Base-by-base conservation (phyloP, 2,329 filamentous ascomycete genomes). In the Xylaria sp. region DNA sequence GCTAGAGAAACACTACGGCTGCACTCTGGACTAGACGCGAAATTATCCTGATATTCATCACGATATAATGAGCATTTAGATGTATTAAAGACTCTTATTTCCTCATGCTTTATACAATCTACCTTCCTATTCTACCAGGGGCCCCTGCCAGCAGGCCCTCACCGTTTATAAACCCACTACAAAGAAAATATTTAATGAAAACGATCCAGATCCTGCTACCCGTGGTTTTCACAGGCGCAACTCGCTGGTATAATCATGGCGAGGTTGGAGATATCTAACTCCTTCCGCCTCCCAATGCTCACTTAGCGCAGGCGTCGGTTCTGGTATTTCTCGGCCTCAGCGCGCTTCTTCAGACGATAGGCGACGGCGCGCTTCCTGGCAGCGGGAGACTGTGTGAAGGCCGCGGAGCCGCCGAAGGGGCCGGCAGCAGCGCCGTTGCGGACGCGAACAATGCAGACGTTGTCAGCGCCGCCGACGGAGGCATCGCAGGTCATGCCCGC, bases 391-490 rank as follows among this genome's bases (percentile, higher is more conserved):
- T 90, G 88, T 0, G 88, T 91, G 79, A 92, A 91, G 39, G 89
- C 89, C 39, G 85, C 88, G 15, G 87, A 89, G 62, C 90, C 90
- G 75, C 90, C 90, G 71, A 92, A 92, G 25, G 90, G 90, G 5
- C 89, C 89, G 10, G 89, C 88, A 20, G 84, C 80, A 13, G 90
- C 87, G 3, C 79, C 75, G 82, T 92, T 92, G 76, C 88, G 86
- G 66, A 92, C 82, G 67, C 89, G 86, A 39, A 90, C 88, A 67
- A 92, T 80, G 81, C 90, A 92, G 74, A 92, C 89, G 74, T 89
- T 88, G 69, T 82, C 74, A 15, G 85, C 89, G 31, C 87, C 88
- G 62, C 84, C 89, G 8, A 86, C 86, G 52, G 82, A 83, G 65
- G 84, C 90, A 33, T 86, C 83, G 80, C 90, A 92, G 33, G 87